Percentiles rank a stretch among this genome's conserved stretches.
These are phyloP conservation scores for Pulveroboletus sp. DNA, from an alignment of 768 basidiomycete genomes.

Conservation along the genomic window DNA sequence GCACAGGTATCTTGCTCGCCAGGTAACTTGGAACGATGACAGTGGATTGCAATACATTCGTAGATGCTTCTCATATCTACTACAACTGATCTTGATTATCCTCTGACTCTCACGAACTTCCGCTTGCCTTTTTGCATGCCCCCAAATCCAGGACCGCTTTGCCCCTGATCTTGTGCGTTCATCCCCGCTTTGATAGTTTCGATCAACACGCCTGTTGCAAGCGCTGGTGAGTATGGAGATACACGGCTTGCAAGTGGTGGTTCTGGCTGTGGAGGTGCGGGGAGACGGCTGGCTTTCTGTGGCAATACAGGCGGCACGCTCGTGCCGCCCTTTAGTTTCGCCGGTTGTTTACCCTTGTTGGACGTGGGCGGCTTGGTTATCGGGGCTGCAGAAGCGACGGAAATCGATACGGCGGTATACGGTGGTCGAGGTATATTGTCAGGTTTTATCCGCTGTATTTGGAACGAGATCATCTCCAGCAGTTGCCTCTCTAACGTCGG, in stretches of 20 bases:
- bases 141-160: slow-evolving; percentile 29
- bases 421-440: slow-evolving; percentile 66
- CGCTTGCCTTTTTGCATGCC: slow-evolving; percentile 66
- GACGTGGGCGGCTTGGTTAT: slow-evolving; percentile 31
- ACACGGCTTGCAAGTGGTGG: slow-evolving; percentile 71
- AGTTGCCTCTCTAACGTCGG: slow-evolving; percentile 67
- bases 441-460: slow-evolving; percentile 70
- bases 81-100: slow-evolving; percentile 27
- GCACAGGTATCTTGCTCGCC: background rate
- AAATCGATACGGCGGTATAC: slow-evolving; percentile 39
- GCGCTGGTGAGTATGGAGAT: slow-evolving; percentile 75
- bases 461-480: slow-evolving; percentile 66
- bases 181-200: slow-evolving; percentile 85
- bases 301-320: slow-evolving; percentile 24
- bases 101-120: slow-evolving; percentile 74
- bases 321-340: slow-evolving; percentile 44
- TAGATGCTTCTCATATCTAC: slow-evolving; percentile 15
- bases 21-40: background rate
- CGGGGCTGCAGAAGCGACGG: slow-evolving; percentile 27
- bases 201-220: slow-evolving; percentile 73
- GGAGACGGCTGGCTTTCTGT: slow-evolving; percentile 42
- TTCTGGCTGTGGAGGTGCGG: slow-evolving; percentile 72
- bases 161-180: slow-evolving; percentile 56
- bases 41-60: slow-evolving; percentile 19
- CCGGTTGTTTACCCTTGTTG: slow-evolving; percentile 48